Conservation (phyloP, 352 stramenopile species). For the Globisporangium heterothallicum region DNA sequence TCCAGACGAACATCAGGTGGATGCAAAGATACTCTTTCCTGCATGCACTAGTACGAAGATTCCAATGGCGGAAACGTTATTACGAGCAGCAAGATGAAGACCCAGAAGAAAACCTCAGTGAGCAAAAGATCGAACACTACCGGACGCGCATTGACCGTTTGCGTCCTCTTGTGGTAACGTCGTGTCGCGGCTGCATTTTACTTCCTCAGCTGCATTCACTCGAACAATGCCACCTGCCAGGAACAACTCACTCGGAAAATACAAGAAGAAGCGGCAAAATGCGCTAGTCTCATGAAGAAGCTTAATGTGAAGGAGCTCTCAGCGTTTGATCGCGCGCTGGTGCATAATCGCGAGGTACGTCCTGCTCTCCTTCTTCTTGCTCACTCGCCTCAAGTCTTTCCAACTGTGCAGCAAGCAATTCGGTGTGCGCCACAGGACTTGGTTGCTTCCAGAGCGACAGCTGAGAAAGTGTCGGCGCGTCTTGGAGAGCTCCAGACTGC, state of each 20-base stretch:
- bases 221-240: too few relatives aligned
- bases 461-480: slow-evolving; percentile 28
- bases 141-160: slow-evolving; percentile 4
- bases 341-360: slow-evolving; percentile 11
- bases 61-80: too few relatives aligned
- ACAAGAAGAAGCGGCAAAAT: slow-evolving; percentile 1
- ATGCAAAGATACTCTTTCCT: too few relatives aligned
- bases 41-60: too few relatives aligned
- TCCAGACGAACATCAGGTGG: background rate
- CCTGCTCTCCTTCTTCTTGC: too few relatives aligned
- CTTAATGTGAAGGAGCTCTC: slow-evolving; percentile 11
- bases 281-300: slow-evolving; percentile 8
- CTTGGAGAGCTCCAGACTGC: slow-evolving; percentile 25
- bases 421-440: slow-evolving; percentile 9
- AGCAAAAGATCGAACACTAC: slow-evolving; percentile 6
- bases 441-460: slow-evolving; percentile 20
- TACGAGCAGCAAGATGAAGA: background rate
- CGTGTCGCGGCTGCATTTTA: background rate
- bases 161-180: slow-evolving; percentile 6
- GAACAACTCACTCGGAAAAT: slow-evolving; percentile 9
- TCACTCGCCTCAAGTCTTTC: too few relatives aligned
- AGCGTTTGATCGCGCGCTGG: slow-evolving; percentile 14
- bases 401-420: too few relatives aligned
- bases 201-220: background rate
- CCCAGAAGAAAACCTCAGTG: slow-evolving; percentile 9